A percentile compares a stretch with the other conserved stretches of the same genome.
These are phyloP conservation scores for Liriodendron chinense DNA, from an alignment of 164 flowering plant genomes.

Conservation along the genomic window DNA sequence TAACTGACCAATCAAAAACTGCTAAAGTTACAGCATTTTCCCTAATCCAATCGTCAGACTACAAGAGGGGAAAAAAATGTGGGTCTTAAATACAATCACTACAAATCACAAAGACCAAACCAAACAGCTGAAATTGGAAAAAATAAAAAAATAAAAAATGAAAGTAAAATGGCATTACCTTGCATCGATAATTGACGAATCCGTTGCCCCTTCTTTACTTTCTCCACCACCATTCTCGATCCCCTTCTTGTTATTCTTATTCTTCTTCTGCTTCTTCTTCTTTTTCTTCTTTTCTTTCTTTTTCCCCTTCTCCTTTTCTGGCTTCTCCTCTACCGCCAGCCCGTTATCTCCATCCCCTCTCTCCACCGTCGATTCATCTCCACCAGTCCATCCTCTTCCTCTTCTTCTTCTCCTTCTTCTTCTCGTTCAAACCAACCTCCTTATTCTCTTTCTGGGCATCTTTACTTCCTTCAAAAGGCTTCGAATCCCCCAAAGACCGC, in stretches of 20 bases:
- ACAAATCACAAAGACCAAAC: neutral
- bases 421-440: neutral
- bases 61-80: neutral
- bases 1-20: no score
- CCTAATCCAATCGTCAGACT: no score
- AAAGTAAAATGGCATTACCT: conserved; percentile 23
- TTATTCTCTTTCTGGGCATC: conserved; percentile 14
- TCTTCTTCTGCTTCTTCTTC: conserved; percentile 18
- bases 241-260: conserved; percentile 25
- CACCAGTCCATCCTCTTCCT: conserved; percentile 15
- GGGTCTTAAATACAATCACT: neutral
- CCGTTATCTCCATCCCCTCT: neutral
- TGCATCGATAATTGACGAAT: conserved; percentile 15
- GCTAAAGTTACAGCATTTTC: no score
- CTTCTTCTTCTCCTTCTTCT: conserved; percentile 16
- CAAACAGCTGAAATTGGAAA: neutral
- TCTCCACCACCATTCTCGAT: conserved; percentile 16
- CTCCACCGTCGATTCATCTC: conserved; percentile 11
- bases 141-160: neutral
- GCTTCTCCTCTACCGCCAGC: conserved; percentile 13
- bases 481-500: conserved; percentile 15
- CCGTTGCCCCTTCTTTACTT: conserved; percentile 16
- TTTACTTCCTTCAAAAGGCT: conserved; percentile 2
- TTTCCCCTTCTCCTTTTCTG: conserved; percentile 20
- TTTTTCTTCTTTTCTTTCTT: conserved; percentile 22